Percentiles rank a stretch among this genome's conserved stretches.
Conservation (phyloP, 768 basidiomycete genomes). For the Boletellus emodensis region DNA sequence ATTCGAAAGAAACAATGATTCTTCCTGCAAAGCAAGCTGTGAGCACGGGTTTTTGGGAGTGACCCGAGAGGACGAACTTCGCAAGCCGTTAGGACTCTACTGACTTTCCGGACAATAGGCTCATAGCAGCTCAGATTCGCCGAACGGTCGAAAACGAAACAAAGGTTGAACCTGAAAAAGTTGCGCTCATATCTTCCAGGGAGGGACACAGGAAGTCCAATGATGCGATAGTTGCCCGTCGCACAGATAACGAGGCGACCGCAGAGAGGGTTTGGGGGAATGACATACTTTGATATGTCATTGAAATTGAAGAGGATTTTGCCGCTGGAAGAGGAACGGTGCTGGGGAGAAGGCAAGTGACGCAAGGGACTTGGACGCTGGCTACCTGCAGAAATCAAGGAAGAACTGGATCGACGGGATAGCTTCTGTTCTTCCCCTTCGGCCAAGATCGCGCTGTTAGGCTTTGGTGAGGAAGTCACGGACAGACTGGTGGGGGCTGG, state of each 20-base stretch:
- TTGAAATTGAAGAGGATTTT: slow-evolving; percentile 79
- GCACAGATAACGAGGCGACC: slow-evolving; percentile 86
- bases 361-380: slow-evolving; percentile 42
- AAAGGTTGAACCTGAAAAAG: slow-evolving; percentile 91
- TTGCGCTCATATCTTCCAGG: slow-evolving; percentile 76
- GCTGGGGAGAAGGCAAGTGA: slow-evolving; percentile 40
- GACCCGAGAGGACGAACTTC: slow-evolving; percentile 57
- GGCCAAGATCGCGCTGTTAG: slow-evolving; percentile 27
- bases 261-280: slow-evolving; percentile 81
- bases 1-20: slow-evolving; percentile 83
- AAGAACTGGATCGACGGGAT: slow-evolving; percentile 52
- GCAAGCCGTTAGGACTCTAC: slow-evolving; percentile 80
- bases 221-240: slow-evolving; percentile 76
- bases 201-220: slow-evolving; percentile 87
- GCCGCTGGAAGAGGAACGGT: slow-evolving; percentile 47
- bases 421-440: slow-evolving; percentile 35
- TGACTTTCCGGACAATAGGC: slow-evolving; percentile 91
- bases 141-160: slow-evolving; percentile 90
- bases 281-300: slow-evolving; percentile 90
- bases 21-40: slow-evolving; percentile 53
- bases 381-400: slow-evolving; percentile 44
- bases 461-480: slow-evolving; percentile 33
- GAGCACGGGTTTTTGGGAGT: not conserved
- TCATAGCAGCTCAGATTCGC: slow-evolving; percentile 96
- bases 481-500: slow-evolving; percentile 24